Percentiles rank a stretch among this genome's conserved stretches.
These are phyloP conservation scores for Chytridium lagenaria DNA, from an alignment of 371 early-diverging fungal species.

Conservation along the genomic window DNA sequence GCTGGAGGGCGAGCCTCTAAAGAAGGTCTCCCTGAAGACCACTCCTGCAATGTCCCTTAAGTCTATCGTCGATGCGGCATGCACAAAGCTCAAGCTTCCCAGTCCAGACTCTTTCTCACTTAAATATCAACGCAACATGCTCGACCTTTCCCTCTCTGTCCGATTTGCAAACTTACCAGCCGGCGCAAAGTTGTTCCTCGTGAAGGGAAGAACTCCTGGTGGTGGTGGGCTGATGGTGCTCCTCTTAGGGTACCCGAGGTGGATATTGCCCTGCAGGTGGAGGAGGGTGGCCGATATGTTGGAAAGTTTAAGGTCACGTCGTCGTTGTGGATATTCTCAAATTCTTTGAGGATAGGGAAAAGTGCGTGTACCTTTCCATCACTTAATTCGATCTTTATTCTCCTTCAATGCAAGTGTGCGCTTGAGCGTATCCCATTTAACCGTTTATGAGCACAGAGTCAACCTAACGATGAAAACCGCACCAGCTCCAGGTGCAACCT, in stretches of 20 bases:
- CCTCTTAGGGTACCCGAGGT: constrained; percentile 20
- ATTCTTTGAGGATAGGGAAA: constrained; percentile 44
- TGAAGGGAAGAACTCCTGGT: constrained; percentile 24
- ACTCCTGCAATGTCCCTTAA: constrained; percentile 53
- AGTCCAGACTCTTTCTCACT: constrained; percentile 12
- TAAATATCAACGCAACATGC: constrained; percentile 42
- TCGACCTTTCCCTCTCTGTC: constrained; percentile 63
- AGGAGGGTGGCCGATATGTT: constrained; percentile 57
- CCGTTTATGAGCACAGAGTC: constrained; percentile 8
- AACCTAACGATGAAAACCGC: constrained; percentile 34
- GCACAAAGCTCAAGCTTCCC: constrained; percentile 35
- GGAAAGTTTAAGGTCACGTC: constrained; percentile 46
- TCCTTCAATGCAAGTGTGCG: background rate
- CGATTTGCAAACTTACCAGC: constrained; percentile 67
- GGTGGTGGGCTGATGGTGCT: background rate
- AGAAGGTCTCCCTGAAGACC: constrained; percentile 33
- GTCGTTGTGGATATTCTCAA: constrained; percentile 59
- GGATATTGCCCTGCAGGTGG: constrained; percentile 64
- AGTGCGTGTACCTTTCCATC: background rate
- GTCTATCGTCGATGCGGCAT: constrained; percentile 37
- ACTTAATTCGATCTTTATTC: background rate
- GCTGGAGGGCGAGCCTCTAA: constrained; percentile 35
- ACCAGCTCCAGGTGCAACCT: constrained; percentile 14
- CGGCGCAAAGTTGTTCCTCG: constrained; percentile 63
- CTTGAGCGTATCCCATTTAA: background rate